These are phyloP conservation scores for Leonotis leonurus DNA, from an alignment of 257 asterid genomes.

Conservation along the genomic window DNA sequence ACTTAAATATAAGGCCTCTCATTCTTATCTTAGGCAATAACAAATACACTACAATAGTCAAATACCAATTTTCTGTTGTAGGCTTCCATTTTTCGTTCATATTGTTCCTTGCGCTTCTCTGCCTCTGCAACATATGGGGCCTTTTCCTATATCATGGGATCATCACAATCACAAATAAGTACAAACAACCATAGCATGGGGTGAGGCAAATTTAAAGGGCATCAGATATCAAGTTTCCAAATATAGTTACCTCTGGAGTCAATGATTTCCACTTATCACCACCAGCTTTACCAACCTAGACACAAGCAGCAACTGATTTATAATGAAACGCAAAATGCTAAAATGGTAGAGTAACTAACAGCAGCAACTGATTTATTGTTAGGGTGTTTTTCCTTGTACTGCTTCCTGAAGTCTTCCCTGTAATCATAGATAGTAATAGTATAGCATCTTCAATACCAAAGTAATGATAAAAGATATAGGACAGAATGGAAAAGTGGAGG, in stretches of 20 bases:
- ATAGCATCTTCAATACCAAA: background rate
- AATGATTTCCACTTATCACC: conserved; percentile 70
- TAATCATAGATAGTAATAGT: background rate
- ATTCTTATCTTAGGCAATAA: background rate
- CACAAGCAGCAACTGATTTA: background rate
- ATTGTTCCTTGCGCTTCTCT: conserved; percentile 50
- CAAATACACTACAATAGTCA: background rate
- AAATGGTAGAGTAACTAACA: conserved; percentile 30
- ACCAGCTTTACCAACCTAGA: conserved; percentile 75
- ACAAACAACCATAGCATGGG: background rate
- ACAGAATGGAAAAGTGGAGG: background rate
- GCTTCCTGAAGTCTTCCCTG: conserved; percentile 69
- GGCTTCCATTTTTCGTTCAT: conserved; percentile 46
- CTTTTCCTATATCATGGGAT: conserved; percentile 37
- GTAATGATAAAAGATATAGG: background rate
- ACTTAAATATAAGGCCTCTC: background rate
- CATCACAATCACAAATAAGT: background rate
- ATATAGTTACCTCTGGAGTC: conserved; percentile 43
- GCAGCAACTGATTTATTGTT: conserved; percentile 63
- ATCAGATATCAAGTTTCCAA: background rate
- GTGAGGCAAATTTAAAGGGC: too few relatives aligned
- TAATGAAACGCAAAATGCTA: background rate
- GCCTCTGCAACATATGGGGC: conserved; percentile 48
- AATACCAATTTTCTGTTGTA: conserved; percentile 61
- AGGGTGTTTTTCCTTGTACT: conserved; percentile 56